phyloP scores from a whole-genome alignment of 1,284 basidiomycete species.

The Psilocybe mexicana region DNA sequence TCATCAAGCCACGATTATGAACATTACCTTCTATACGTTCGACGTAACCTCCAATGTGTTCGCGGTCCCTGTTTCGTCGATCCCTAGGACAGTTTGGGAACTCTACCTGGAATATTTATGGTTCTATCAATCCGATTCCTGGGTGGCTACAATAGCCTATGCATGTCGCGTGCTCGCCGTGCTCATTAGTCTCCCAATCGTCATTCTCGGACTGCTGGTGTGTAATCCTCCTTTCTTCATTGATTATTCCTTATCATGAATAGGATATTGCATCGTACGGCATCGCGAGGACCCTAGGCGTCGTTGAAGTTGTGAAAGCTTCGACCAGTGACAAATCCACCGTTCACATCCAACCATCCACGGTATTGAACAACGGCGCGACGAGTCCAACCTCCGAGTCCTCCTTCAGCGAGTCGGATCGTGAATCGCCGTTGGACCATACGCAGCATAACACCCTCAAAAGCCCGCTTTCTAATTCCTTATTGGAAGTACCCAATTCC shows the following conservation, averaged over 20 bases:
- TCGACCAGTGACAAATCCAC: constrained; percentile 59
- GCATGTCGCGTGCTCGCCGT: constrained; percentile 65
- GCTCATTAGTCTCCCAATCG: constrained; percentile 60
- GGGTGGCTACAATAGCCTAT: constrained; percentile 67
- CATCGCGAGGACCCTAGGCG: constrained; percentile 78
- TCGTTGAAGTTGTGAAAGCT: constrained; percentile 69
- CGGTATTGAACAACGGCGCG: constrained; percentile 32
- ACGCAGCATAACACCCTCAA: constrained; percentile 13
- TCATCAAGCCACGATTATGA: constrained; percentile 22
- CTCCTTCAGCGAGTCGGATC: constrained; percentile 25
- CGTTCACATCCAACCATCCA: constrained; percentile 27
- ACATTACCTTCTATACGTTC: constrained; percentile 30
- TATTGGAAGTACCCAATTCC: constrained; percentile 12
- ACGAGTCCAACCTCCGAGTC: constrained; percentile 26
- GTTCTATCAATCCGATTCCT: constrained; percentile 61
- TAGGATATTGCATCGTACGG: constrained; percentile 81
- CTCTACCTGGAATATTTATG: constrained; percentile 63
- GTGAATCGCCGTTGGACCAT: constrained; percentile 17
- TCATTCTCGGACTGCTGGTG: constrained; percentile 67
- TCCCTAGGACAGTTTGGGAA: constrained; percentile 51
- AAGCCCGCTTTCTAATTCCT: constrained; percentile 14
- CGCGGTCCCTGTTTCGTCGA: constrained; percentile 30
- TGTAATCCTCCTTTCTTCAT: constrained; percentile 23
- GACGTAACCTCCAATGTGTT: constrained; percentile 27
- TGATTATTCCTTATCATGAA: constrained; percentile 4